These are phyloP conservation scores for Limtongozyma cylindracea DNA, from an alignment of 805 yeast genomes.

Conservation along the genomic window DNA sequence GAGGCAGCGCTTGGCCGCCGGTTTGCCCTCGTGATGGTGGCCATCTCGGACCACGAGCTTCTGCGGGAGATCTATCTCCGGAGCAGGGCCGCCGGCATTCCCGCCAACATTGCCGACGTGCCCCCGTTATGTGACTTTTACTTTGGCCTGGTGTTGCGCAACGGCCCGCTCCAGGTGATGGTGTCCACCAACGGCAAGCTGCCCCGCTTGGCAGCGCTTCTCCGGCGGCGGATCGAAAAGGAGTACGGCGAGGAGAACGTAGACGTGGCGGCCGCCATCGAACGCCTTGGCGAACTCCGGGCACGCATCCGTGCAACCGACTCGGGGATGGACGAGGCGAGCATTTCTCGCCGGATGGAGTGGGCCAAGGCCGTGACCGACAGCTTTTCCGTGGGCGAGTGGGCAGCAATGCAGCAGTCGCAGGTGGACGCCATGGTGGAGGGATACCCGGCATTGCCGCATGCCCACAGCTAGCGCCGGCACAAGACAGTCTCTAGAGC, in stretches of 20 bases:
- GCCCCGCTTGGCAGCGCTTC: slow-evolving; percentile 39
- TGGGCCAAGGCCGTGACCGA: slow-evolving; percentile 51
- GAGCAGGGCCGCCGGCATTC: slow-evolving; percentile 17
- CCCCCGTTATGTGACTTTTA: slow-evolving; percentile 71
- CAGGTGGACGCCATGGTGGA: slow-evolving; percentile 2
- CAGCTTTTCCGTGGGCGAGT: slow-evolving; percentile 24
- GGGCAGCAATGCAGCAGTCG: slow-evolving; percentile 19
- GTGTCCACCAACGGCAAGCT: slow-evolving; percentile 66
- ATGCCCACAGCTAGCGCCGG: too few relatives aligned
- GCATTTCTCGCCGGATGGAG: slow-evolving; percentile 37
- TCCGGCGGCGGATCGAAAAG: slow-evolving; percentile 26
- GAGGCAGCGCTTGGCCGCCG: slow-evolving; percentile 10
- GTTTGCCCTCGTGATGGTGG: slow-evolving; percentile 47
- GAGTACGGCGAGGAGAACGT: slow-evolving; percentile 8
- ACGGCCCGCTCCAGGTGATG: slow-evolving; percentile 57
- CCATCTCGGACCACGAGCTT: slow-evolving; percentile 43
- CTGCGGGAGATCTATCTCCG: slow-evolving; percentile 30
- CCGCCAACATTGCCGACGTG: slow-evolving; percentile 64
- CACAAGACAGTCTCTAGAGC: too few relatives aligned
- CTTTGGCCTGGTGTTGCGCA: slow-evolving; percentile 55
- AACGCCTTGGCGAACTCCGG: slow-evolving; percentile 31
- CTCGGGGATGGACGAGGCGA: slow-evolving; percentile 17
- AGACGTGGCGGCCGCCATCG: slow-evolving; percentile 33
- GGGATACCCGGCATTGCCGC: too few relatives aligned
- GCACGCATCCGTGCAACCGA: slow-evolving; percentile 16